These are phyloP conservation scores for Aspergillus terreus DNA, from an alignment of 2,329 filamentous ascomycete genomes.

Conservation along the genomic window DNA sequence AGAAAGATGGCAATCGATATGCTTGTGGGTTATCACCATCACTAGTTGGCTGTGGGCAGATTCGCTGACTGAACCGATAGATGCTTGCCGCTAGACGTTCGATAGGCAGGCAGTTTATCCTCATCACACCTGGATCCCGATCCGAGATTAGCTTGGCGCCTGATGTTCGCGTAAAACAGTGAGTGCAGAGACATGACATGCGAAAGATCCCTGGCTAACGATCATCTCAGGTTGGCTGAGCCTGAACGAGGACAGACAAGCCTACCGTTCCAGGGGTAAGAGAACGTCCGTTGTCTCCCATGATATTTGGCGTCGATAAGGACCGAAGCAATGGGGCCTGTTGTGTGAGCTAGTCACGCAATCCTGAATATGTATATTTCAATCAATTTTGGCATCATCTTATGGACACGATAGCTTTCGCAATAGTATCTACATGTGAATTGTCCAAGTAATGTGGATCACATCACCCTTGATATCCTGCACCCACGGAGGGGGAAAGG, in stretches of 20 bases:
- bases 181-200: conserved; percentile 15
- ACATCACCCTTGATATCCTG: no score
- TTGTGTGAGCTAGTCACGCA: neutral
- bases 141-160: conserved; percentile 43
- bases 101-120: conserved; percentile 88
- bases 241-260: conserved; percentile 44
- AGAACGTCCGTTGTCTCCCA: neutral
- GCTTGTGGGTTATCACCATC: conserved; percentile 61
- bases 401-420: no score
- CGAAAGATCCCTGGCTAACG: conserved; percentile 2
- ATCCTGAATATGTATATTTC: neutral
- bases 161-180: conserved; percentile 45
- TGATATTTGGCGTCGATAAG: neutral
- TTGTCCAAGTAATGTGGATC: no score
- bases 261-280: conserved; percentile 28
- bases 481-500: neutral
- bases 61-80: conserved; percentile 39
- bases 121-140: conserved; percentile 92
- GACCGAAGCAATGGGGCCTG: neutral
- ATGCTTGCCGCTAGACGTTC: conserved; percentile 80
- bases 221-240: conserved; percentile 35
- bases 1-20: conserved; percentile 88
- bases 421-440: no score
- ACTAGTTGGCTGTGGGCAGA: neutral
- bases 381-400: no score